Conservation (phyloP, 2,329 filamentous ascomycete species). For the Didymella arachidicola region DNA sequence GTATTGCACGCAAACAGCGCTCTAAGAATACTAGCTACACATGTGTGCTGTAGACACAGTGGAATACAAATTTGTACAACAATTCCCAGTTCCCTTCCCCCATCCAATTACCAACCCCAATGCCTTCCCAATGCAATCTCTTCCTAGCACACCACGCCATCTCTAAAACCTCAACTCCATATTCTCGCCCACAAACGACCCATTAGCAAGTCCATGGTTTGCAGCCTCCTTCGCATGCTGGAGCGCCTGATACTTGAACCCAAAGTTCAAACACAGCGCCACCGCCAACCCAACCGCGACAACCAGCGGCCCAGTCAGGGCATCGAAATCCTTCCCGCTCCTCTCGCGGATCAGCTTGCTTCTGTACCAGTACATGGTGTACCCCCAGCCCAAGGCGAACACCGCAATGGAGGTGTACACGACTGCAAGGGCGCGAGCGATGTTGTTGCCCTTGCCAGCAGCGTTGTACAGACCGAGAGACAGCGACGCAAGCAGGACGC, state of each 20-base stretch:
- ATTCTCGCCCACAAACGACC: conserved; percentile 22
- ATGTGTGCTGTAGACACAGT: too few species aligned
- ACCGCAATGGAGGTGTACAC: conserved; percentile 82
- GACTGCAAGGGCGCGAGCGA: conserved; percentile 81
- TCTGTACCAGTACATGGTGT: conserved; percentile 78
- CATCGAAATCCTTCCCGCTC: conserved; percentile 93
- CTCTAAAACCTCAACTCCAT: conserved; percentile 31
- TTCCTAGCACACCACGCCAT: too few species aligned
- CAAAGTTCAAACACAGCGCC: conserved; percentile 86
- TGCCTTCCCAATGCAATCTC: too few species aligned
- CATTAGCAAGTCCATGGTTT: conserved; percentile 18
- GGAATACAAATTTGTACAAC: too few species aligned
- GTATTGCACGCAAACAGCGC: too few species aligned
- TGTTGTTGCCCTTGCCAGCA: conserved; percentile 74
- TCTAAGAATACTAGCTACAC: too few species aligned
- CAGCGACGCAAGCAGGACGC: conserved; percentile 82
- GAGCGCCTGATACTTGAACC: conserved; percentile 66
- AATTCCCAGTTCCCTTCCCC: too few species aligned
- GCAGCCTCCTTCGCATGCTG: conserved; percentile 18
- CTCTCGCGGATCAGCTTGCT: conserved; percentile 81
- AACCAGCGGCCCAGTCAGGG: conserved; percentile 81
- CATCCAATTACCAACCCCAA: too few species aligned
- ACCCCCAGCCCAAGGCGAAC: conserved; percentile 89
- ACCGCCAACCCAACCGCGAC: conserved; percentile 80
- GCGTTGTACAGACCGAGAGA: conserved; percentile 89